Evolutionary conservation across 1,139 yeast genomes (phyloP), one percentile per base, ranked within the genome.

Genomic region (Hyphopichia wangnamkhiaoensis): DNA sequence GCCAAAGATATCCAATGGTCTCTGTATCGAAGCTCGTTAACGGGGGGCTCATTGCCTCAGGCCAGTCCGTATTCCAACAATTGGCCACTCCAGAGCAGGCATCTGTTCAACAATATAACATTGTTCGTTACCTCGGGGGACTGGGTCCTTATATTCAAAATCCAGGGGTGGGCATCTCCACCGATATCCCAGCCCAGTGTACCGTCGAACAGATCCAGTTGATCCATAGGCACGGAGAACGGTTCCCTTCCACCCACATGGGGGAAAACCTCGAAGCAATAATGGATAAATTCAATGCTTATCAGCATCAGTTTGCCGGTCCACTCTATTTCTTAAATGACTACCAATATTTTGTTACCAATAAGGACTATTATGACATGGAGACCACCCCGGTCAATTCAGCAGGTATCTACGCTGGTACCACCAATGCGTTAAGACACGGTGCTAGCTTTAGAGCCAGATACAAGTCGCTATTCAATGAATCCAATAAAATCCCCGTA

Each of bases 151-250:
- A 73, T 45, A 53, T 67, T 18, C 74, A 70, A 42, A 58, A 65
- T 35, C 63, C 65, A 8, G 80, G 79, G 0, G 65, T 53, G 43
- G 80, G 80, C 14, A 71, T 76, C 31, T 62, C 67, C 18, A 67
- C 74, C 26, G 69, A 60, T 21, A 50, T 63, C 33, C 89, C 90
- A 8, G 65, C 56, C 3, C 68, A 69, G 35, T 78, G 87, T 53
- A 56, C 64, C 8, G 68, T 83, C 35, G 82, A 80, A 44, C 89
- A 82, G 56, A 86, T 82, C n/a, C 82, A 80, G 47, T 60, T 80
- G 44, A 61, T 80, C 37, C 70, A 76, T 42, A 75, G 93, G 54
- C 93, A 85, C 50, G 93, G 91, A n/a, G 90, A 83, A 53, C 66
- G 93, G 50, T 84, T 70, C 55, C 89, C 88, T 15, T 59, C 69